Conservation (phyloP, 164 flowering plant genomes). For the Nelumbo lutea region DNA sequence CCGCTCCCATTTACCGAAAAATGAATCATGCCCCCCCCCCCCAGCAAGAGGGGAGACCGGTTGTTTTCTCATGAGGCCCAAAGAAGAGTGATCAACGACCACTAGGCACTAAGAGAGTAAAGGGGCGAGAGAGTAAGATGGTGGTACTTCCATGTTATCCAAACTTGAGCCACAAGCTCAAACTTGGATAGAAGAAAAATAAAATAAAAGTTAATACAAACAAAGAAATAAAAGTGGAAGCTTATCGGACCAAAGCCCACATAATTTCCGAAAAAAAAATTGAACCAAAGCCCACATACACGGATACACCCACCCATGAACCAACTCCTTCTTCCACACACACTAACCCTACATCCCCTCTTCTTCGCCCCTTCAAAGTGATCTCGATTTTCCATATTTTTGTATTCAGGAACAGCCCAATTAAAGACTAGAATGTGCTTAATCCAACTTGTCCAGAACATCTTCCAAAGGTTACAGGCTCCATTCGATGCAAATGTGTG, state of each 20-base stretch:
- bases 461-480: too few relatives aligned
- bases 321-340: slow-evolving; percentile 18
- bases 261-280: slow-evolving; percentile 30
- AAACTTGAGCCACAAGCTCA: slow-evolving; percentile 41
- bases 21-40: too few relatives aligned
- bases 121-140: not conserved
- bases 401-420: slow-evolving; percentile 4
- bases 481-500: too few relatives aligned
- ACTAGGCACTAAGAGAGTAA: too few relatives aligned
- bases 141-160: slow-evolving; percentile 14
- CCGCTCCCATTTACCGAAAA: too few relatives aligned
- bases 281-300: slow-evolving; percentile 59
- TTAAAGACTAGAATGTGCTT: not conserved
- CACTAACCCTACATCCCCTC: slow-evolving; percentile 15
- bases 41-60: too few relatives aligned
- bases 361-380: slow-evolving; percentile 42
- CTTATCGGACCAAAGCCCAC: too few relatives aligned
- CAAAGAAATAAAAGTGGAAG: too few relatives aligned
- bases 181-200: slow-evolving; percentile 11
- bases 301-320: slow-evolving; percentile 22
- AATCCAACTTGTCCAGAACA: too few relatives aligned
- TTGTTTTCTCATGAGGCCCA: too few relatives aligned
- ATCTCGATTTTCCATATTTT: not conserved
- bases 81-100: too few relatives aligned
- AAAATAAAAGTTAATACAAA: slow-evolving; percentile 18